phyloP scores from a whole-genome alignment of 768 basidiomycete species.

The Suillus sp. region DNA sequence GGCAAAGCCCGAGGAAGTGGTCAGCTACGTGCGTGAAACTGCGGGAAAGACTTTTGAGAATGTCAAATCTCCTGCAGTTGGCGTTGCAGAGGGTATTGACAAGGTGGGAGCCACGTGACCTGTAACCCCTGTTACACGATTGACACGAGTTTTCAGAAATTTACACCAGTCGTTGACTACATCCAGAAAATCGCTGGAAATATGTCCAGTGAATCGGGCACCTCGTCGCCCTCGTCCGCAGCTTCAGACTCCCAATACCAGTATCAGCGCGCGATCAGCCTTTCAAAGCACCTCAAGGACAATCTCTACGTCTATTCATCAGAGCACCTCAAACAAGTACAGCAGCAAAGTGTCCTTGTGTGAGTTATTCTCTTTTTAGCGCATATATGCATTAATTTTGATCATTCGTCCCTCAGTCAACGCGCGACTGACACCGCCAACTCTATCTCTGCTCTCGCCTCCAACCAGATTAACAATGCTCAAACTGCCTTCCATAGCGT shows the following conservation, averaged over 20 bases:
- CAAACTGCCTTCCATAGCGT: slow-evolving; percentile 59
- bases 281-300: slow-evolving; percentile 65
- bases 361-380: slow-evolving; percentile 37
- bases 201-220: slow-evolving; percentile 46
- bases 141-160: slow-evolving; percentile 43
- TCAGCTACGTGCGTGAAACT: slow-evolving; percentile 55
- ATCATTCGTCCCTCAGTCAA: slow-evolving; percentile 45
- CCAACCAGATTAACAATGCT: slow-evolving; percentile 55
- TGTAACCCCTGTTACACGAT: slow-evolving; percentile 15
- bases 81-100: slow-evolving; percentile 69
- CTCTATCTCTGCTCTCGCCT: slow-evolving; percentile 59
- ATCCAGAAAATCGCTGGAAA: slow-evolving; percentile 59
- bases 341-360: slow-evolving; percentile 65
- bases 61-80: slow-evolving; percentile 62
- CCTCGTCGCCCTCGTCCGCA: slow-evolving; percentile 47
- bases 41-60: slow-evolving; percentile 69
- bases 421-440: slow-evolving; percentile 69
- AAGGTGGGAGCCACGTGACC: slow-evolving; percentile 50
- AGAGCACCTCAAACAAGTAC: slow-evolving; percentile 72
- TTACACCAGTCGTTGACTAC: slow-evolving; percentile 76
- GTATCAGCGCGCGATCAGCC: slow-evolving; percentile 70
- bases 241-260: slow-evolving; percentile 68
- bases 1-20: slow-evolving; percentile 71
- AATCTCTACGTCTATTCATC: slow-evolving; percentile 66
- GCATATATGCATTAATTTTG: slow-evolving; percentile 14